Base-by-base conservation (phyloP, 768 basidiomycete genomes). In the Boletus pseudo-olivaceus region DNA sequence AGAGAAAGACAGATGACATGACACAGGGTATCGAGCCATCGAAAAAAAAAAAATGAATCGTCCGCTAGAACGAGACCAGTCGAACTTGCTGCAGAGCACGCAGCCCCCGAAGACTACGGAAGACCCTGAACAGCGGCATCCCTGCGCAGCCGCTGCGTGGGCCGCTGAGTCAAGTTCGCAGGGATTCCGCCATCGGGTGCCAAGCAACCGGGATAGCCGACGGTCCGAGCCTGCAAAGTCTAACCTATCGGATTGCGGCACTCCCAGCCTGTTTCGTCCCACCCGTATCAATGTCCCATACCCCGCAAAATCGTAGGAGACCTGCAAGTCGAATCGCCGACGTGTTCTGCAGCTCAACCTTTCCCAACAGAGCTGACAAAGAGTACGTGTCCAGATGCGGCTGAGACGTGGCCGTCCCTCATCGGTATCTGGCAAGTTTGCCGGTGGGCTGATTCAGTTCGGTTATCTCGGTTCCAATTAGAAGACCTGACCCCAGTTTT, bases 391-490 rank as follows among this genome's bases (percentile, higher is more conserved):
- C 41, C 14, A 9, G 15, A 27, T n/a, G n/a, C 23, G 41, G 9
- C 27, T 10, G 27, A 10, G 27, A 46, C 49, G 49, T 52, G 5
- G 10, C 9, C 12, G 33, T 6, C 29, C 6, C n/a, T n/a, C n/a
- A 23, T 15, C 65, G 65, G 65, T 33, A 29, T 59, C 20, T 37
- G 50, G 15, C 9, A 34, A 39, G 20, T 19, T 58, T 2, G 35
- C 65, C 65, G 65, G 49, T 23, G 23, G 23, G 23, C 29, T 67
- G 65, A 67, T 53, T 57, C 56, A 27, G 47, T 40, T 30, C 46
- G 30, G 10, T 26, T 30, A 43, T 27, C 41, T 12, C 20, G 30
- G 20, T 54, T 48, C 49, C 15, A 42, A 61, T 57, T 56, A 54
- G 49, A 51, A 61, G 20, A 14, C 41, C 26, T 26, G 9, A 17